A percentile compares a stretch with the other conserved stretches of the same genome.
These are phyloP conservation scores for Endocalyx cinctus DNA, from an alignment of 2,329 filamentous ascomycete genomes.

Conservation along the genomic window DNA sequence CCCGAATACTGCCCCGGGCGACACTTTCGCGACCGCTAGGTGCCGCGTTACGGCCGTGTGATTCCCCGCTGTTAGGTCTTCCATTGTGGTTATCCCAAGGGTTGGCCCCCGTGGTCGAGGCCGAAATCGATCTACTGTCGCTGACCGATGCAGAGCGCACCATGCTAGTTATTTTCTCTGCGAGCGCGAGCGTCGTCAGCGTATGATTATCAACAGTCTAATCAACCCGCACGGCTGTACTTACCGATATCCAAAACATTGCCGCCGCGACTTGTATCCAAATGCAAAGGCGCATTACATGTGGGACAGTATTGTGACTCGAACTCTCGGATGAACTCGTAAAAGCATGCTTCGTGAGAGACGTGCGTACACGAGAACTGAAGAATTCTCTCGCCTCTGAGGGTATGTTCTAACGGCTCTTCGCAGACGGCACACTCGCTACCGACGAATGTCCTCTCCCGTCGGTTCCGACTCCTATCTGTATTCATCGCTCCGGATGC, in stretches of 20 bases:
- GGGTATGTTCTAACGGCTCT: slow-evolving; percentile 90
- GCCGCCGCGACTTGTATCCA: slow-evolving; percentile 88
- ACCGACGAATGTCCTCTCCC: slow-evolving; percentile 92
- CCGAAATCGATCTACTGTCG: slow-evolving; percentile 53
- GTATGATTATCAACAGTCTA: neutral
- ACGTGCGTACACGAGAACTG: slow-evolving; percentile 98
- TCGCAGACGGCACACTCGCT: slow-evolving; percentile 95
- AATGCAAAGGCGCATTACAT: slow-evolving; percentile 83
- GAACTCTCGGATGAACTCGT: slow-evolving; percentile 94
- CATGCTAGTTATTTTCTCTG: slow-evolving; percentile 93
- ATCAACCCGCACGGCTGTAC: slow-evolving; percentile 15
- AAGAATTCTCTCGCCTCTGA: slow-evolving; percentile 87
- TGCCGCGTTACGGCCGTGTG: slow-evolving; percentile 19
- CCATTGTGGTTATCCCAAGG: slow-evolving; percentile 61
- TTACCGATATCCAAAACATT: slow-evolving; percentile 89
- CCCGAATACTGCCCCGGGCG: slow-evolving; percentile 35
- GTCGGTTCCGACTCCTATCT: slow-evolving; percentile 72
- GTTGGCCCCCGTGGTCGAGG: slow-evolving; percentile 44
- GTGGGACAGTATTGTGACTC: slow-evolving; percentile 92
- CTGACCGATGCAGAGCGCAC: slow-evolving; percentile 73
- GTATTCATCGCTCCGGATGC: slow-evolving; percentile 67
- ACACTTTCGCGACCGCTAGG: slow-evolving; percentile 26
- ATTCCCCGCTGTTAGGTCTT: slow-evolving; percentile 48
- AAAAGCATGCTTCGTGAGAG: slow-evolving; percentile 96
- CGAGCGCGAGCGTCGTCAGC: slow-evolving; percentile 20